These are phyloP conservation scores for Geranium rotundifolium DNA, from an alignment of 345 rosid species.

Conservation along the genomic window DNA sequence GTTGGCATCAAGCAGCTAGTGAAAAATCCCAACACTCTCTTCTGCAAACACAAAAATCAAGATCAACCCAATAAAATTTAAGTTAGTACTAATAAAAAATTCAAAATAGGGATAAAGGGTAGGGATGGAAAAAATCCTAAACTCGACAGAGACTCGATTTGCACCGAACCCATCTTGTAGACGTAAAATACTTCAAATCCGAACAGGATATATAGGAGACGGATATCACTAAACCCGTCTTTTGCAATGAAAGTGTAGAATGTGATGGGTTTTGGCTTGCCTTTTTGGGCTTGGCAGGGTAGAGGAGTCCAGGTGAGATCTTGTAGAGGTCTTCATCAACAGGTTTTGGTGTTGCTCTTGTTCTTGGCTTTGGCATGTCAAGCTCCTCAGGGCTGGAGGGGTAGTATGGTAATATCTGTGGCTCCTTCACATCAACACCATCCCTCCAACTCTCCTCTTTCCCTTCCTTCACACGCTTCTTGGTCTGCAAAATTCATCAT, in stretches of 20 bases:
- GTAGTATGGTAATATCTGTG: not conserved
- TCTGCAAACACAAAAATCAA: constrained; percentile 32
- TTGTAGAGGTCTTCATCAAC: constrained; percentile 89
- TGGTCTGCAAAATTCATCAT: not conserved
- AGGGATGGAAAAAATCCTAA: constrained; percentile 1
- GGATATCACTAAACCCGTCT: too few relatives aligned
- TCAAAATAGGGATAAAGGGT: not conserved
- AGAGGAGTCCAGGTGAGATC: constrained; percentile 64
- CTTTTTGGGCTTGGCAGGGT: constrained; percentile 40
- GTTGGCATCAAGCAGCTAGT: constrained; percentile 70
- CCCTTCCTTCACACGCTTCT: not conserved
- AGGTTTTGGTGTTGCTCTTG: constrained; percentile 49
- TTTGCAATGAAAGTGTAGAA: too few relatives aligned
- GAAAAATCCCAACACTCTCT: constrained; percentile 59
- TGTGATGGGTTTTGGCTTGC: constrained; percentile 9
- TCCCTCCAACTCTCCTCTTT: not conserved
- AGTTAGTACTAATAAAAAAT: not conserved
- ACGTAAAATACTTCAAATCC: too few relatives aligned
- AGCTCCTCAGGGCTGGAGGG: not conserved
- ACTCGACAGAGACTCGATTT: too few relatives aligned
- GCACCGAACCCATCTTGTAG: too few relatives aligned
- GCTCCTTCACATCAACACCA: constrained; percentile 3
- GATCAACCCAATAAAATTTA: not conserved
- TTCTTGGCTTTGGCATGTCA: not conserved
- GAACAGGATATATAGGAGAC: too few relatives aligned